Evolutionary conservation across 306 rosid species (phyloP).

Genomic region (Prunus padus): DNA sequence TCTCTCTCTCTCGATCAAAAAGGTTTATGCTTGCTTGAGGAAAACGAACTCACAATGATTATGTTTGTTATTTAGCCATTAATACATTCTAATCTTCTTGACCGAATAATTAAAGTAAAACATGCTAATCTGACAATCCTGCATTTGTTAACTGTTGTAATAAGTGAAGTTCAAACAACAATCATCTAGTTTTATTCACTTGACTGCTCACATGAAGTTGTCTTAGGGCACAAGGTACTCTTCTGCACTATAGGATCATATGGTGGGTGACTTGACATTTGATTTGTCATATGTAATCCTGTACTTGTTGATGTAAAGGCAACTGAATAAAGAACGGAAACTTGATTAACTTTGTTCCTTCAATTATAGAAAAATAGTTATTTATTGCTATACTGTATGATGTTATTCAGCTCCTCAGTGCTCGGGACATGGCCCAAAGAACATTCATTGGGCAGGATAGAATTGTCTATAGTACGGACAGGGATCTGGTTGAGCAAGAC

Average conservation of each 20-base stretch:
- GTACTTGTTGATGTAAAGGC: neutral
- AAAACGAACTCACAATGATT: neutral
- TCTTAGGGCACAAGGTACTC: neutral
- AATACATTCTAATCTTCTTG: neutral
- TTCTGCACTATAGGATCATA: neutral
- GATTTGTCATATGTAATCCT: neutral
- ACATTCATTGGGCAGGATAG: slow-evolving; percentile 81
- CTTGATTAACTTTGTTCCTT: neutral
- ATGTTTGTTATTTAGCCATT: neutral
- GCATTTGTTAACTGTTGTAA: neutral
- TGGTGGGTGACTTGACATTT: neutral
- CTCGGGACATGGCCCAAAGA: slow-evolving; percentile 90
- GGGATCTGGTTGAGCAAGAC: slow-evolving; percentile 87
- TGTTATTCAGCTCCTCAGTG: slow-evolving; percentile 73
- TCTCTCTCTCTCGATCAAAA: no score
- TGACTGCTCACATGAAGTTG: neutral
- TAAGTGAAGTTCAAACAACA: neutral
- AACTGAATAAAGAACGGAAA: neutral
- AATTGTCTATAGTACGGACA: slow-evolving; percentile 91
- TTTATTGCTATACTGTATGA: slow-evolving; percentile 8
- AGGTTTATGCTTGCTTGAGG: neutral
- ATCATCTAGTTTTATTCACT: neutral
- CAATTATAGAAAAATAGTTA: neutral
- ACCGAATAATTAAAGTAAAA: neutral
- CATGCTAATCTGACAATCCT: neutral